phyloP scores from a whole-genome alignment of 768 basidiomycete genomes.

The Podaxis mareebaensis region DNA sequence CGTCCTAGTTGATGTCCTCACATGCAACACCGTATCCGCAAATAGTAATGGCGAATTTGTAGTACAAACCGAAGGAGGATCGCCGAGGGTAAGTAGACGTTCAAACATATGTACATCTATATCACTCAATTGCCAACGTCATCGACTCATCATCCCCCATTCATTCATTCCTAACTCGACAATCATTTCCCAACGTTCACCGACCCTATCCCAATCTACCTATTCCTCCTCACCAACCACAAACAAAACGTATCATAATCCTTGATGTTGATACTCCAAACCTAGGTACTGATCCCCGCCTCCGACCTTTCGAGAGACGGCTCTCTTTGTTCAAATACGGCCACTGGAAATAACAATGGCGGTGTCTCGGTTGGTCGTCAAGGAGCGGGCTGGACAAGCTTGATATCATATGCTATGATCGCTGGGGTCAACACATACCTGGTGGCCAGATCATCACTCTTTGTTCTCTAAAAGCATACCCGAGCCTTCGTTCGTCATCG shows the following conservation, averaged over 20 bases:
- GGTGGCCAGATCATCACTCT: not conserved
- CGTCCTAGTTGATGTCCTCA: conserved; percentile 52
- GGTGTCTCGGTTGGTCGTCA: not conserved
- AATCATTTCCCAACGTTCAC: not conserved
- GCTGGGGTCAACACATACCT: not conserved
- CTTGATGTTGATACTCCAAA: conserved; percentile 2
- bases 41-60: conserved; percentile 42
- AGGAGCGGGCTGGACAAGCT: not conserved
- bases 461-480: not conserved
- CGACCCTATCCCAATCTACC: not conserved
- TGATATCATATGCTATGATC: conserved; percentile 2
- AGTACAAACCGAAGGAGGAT: conserved; percentile 39
- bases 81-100: conserved; percentile 40
- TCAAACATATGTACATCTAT: not conserved
- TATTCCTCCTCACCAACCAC: not conserved
- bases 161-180: not conserved
- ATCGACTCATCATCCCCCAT: not conserved
- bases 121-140: not conserved
- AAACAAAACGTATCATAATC: conserved; percentile 1
- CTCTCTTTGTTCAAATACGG: not conserved
- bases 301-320: conserved; percentile 2
- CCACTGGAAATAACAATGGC: not conserved
- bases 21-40: conserved; percentile 40
- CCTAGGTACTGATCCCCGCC: conserved; percentile 4
- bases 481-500: not conserved